Conservation (phyloP, 108 stramenopile genomes). For the Aureococcus anophagefferens region DNA sequence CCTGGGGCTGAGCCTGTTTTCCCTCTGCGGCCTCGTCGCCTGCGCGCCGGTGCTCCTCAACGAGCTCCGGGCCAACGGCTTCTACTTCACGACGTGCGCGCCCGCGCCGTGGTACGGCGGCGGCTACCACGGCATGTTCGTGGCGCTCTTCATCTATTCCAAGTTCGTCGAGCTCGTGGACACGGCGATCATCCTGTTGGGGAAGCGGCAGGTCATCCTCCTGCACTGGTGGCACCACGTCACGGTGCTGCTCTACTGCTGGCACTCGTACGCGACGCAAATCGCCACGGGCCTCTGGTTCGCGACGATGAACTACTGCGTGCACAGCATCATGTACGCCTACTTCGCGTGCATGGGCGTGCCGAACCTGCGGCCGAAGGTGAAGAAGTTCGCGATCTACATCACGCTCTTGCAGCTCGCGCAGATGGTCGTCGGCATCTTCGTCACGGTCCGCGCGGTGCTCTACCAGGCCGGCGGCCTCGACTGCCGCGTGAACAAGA, state of each 20-base stretch:
- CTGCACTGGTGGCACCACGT: slow-evolving; percentile 57
- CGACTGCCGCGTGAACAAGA: background rate
- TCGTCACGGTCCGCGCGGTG: slow-evolving; percentile 18
- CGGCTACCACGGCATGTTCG: slow-evolving; percentile 43
- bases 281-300: slow-evolving; percentile 44
- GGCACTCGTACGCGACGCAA: slow-evolving; percentile 43
- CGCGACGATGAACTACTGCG: slow-evolving; percentile 42
- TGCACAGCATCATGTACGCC: slow-evolving; percentile 36
- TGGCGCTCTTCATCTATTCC: slow-evolving; percentile 37
- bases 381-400: slow-evolving; percentile 22
- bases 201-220: slow-evolving; percentile 47
- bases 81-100: slow-evolving; percentile 30
- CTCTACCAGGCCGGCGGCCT: background rate
- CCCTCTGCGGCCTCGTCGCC: slow-evolving; percentile 19
- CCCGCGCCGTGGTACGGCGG: slow-evolving; percentile 25
- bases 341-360: slow-evolving; percentile 2
- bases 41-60: slow-evolving; percentile 32
- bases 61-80: slow-evolving; percentile 16
- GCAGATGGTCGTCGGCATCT: slow-evolving; percentile 42
- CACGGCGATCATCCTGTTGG: slow-evolving; percentile 46
- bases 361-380: slow-evolving; percentile 6
- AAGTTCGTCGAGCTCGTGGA: slow-evolving; percentile 51
- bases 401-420: slow-evolving; percentile 36
- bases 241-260: slow-evolving; percentile 53
- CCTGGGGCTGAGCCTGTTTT: slow-evolving; percentile 22